These are phyloP conservation scores for Cercospora sp. DNA, from an alignment of 2,329 filamentous ascomycete species.

Conservation along the genomic window DNA sequence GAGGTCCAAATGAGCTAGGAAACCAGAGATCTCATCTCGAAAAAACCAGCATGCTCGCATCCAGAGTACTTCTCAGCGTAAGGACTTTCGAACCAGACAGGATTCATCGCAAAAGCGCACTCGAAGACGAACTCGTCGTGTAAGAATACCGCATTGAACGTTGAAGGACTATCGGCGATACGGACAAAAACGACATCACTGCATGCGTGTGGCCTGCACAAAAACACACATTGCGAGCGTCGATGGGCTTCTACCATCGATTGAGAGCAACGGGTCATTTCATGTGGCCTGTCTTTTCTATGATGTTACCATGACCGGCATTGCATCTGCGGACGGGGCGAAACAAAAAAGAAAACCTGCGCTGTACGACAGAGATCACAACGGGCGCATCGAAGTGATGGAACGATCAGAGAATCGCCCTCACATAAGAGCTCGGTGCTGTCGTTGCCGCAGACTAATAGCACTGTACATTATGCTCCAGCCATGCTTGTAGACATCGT, in stretches of 20 bases:
- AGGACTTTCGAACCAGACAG: background rate
- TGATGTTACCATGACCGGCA: background rate
- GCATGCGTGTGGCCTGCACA: background rate
- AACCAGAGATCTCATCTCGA: background rate
- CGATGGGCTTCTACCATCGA: background rate
- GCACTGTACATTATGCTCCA: background rate
- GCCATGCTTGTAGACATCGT: background rate
- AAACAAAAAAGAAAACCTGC: background rate
- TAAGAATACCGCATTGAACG: background rate
- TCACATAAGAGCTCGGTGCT: background rate
- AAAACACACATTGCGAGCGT: background rate
- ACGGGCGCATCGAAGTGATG: background rate
- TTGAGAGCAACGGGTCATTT: background rate
- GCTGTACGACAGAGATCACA: background rate
- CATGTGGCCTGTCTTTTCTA: background rate
- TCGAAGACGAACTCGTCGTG: background rate
- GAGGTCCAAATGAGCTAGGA: conserved; percentile 19
- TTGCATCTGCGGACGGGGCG: background rate
- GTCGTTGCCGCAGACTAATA: background rate
- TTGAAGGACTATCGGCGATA: background rate
- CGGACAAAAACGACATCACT: background rate
- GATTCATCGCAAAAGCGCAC: background rate
- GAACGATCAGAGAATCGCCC: background rate
- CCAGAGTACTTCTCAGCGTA: background rate
- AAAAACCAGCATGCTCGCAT: background rate